Base-by-base conservation (phyloP, 352 stramenopile genomes). In the Globisporangium cederbergense region DNA sequence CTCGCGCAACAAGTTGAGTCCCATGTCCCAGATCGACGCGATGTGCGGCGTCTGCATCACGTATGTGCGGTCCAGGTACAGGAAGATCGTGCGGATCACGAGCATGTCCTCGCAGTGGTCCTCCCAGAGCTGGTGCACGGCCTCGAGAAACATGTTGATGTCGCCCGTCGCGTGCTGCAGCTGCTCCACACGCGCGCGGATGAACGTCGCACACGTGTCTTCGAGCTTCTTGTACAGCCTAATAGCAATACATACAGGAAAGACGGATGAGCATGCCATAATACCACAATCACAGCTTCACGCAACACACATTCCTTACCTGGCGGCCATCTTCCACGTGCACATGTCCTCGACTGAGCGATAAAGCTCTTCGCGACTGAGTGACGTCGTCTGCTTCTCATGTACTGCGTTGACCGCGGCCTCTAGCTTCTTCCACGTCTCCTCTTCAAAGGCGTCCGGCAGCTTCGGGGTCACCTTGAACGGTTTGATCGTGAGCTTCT, bases 91-190 rank as follows among this genome's bases (percentile, higher is more conserved):
- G 56, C 93, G 89, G 61, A 98, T 93, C 43, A 93, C 94, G 34
- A 94, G 82, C 86, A 98, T 92, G 40, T 97, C 86, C 51, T 93
- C 80, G 71, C 91, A 98, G 58, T 98, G 91, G 68, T 97, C 87
- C 62, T 93, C 73, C 93, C 93, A 98, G 10, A 96, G 60, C 28
- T 66, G 62, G 60, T 96, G 83, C 57, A 96, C 85, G 6, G 75
- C 73, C 47, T 90, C 79, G 6, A 96, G 76, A 57, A 97, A 95
- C 60, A 82, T 57, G 62, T 81, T 71, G 61, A 79, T 79, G 57
- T 95, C 88, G 58, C 83, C 76, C 0, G 62, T 81, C 9, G 88
- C 77, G 49, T 80, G 71, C 53, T 78, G 54, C 42, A 97, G 65
- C 38, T 67, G 49, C 57, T 89, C 75, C 45, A 97, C 77, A 28